These are phyloP conservation scores for Biscogniauxia marginata DNA, from an alignment of 2,329 filamentous ascomycete species.

Conservation along the genomic window DNA sequence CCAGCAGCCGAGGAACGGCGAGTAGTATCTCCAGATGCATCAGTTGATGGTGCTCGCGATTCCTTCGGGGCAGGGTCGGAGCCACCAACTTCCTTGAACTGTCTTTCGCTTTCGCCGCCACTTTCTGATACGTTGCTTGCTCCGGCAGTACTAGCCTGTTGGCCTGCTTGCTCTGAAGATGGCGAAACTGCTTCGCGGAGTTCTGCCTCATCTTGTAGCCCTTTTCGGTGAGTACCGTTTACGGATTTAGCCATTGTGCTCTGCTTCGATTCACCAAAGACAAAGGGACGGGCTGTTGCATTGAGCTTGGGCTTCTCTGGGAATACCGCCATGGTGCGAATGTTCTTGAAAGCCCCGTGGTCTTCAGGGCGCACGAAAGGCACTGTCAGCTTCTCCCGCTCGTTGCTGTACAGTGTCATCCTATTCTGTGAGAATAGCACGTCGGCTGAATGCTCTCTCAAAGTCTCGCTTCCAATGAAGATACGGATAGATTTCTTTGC, in stretches of 20 bases:
- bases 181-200: slow-evolving; percentile 38
- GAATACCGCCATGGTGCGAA: slow-evolving; percentile 61
- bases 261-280: slow-evolving; percentile 37
- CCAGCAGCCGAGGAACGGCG: slow-evolving; percentile 39
- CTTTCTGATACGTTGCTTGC: slow-evolving; percentile 43
- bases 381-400: slow-evolving; percentile 82
- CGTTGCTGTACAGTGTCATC: slow-evolving; percentile 82
- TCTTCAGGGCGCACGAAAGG: slow-evolving; percentile 92
- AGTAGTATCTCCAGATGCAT: slow-evolving; percentile 23
- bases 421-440: slow-evolving; percentile 89
- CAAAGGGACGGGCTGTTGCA: slow-evolving; percentile 46
- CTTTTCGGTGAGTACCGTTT: slow-evolving; percentile 26
- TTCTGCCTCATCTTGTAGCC: slow-evolving; percentile 28
- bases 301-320: slow-evolving; percentile 60
- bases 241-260: slow-evolving; percentile 15
- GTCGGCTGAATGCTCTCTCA: slow-evolving; percentile 85
- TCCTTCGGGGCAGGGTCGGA: slow-evolving; percentile 31
- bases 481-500: slow-evolving; percentile 71
- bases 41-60: slow-evolving; percentile 21
- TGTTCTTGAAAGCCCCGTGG: slow-evolving; percentile 73
- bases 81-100: slow-evolving; percentile 24
- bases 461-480: slow-evolving; percentile 84
- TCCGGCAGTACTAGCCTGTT: slow-evolving; percentile 28
- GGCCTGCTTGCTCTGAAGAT: slow-evolving; percentile 35
- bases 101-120: slow-evolving; percentile 44